Evolutionary conservation across 345 rosid genomes (phyloP).

Genomic region (Cardamine occulta): DNA sequence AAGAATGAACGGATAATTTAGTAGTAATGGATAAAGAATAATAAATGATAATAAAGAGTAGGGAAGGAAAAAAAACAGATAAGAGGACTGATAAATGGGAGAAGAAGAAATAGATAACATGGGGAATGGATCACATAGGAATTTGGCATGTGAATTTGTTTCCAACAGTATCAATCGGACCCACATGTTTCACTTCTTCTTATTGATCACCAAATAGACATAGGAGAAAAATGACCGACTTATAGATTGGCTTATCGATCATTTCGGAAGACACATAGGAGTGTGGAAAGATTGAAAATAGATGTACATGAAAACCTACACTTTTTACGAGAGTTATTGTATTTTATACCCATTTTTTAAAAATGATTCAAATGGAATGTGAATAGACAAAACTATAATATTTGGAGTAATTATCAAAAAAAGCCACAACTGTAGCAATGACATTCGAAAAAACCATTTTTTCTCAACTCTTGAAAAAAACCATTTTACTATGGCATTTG

Average conservation of each 20-base stretch:
- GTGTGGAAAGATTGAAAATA: neutral
- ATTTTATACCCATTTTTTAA: too few relatives aligned
- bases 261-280: neutral
- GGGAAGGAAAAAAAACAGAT: neutral
- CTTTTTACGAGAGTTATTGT: too few relatives aligned
- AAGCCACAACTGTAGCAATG: too few relatives aligned
- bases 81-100: neutral
- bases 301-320: too few relatives aligned
- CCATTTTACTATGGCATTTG: too few relatives aligned
- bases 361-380: too few relatives aligned
- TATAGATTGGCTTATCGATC: too few relatives aligned
- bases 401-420: too few relatives aligned
- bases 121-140: neutral
- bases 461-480: too few relatives aligned
- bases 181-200: neutral
- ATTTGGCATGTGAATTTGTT: slow-evolving; percentile 16
- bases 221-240: neutral
- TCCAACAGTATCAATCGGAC: neutral
- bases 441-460: too few relatives aligned
- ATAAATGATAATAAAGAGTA: slow-evolving; percentile 19
- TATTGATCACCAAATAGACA: neutral
- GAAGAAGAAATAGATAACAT: neutral
- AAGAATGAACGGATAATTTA: neutral
- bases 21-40: neutral
- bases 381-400: too few relatives aligned